Percentiles rank a stretch among this genome's conserved stretches.
Conservation (phyloP, 129 eudicot genomes). For the sunflower (Helianthus annuus) region HanXRQr2.0-SUNRISE NC_035434.2:21512317-21512816, state of each 20-base stretch:
- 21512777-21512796: conserved; percentile 49
- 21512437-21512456: no score
- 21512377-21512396: no score
- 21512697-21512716: conserved; percentile 2
- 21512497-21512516: no score
- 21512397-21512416: no score
- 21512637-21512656: neutral
- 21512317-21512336: neutral
- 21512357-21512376: no score
- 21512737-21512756: neutral
- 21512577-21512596: neutral
- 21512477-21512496: no score
- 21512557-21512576: no score
- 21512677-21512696: neutral
- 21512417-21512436: no score
- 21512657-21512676: neutral
- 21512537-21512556: no score
- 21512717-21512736: neutral
- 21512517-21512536: no score
- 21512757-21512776: conserved; percentile 61
- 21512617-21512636: neutral
- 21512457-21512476: no score
- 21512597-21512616: neutral
- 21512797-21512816: conserved; percentile 50
- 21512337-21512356: no score